Evolutionary conservation across 257 asterid species (phyloP), one percentile per base, ranked within the genome.

Genomic region (Ilex aquifolium): DNA sequence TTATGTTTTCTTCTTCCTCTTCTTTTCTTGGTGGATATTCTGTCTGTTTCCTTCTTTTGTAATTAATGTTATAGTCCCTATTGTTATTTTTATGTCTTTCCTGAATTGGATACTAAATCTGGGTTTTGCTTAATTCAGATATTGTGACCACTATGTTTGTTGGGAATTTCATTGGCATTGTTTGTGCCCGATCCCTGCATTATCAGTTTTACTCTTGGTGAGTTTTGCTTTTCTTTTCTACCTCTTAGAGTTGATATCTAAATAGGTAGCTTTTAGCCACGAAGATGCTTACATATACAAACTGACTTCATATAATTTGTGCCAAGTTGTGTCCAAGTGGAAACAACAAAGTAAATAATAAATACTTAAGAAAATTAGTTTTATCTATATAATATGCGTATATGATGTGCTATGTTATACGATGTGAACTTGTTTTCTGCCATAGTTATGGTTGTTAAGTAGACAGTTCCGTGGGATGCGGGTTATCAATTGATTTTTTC

Each of bases 181-280:
- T 88, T 46, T 88, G 86, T 85, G 96, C 98, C 36, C 83, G 95
- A 49, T 91, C 98, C 73, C 85, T 91, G 76, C 98, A 88, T 64
- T 91, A 88, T 79, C 98, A 88, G 78, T 91, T 88, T 73, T 88
- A 86, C 72, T 84, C 98, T 72, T 91, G 98, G 98, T 88, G 69
- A 71, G 84, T 70, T 53, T 53, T 53, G 10, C 5, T 21, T 53
- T 7, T 53, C 10, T 29, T 7, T 7, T 21, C 5, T 53, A 7
- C 15, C 5, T 21, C 31, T 2, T 36, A 2, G 42, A 36, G 5
- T 36, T 36, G 2, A 36, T 4, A 2, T 36, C 8, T 36, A 4
- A 36, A 36, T 36, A 36, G 42, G 42, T 4, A 4, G 42, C 42
- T 36, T 36, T 36, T 36, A 8, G 42, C 42, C 42, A 36, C 42